Percentiles rank a stretch among this genome's conserved stretches.
These are phyloP conservation scores for Cicer yamashitae DNA, from an alignment of 306 rosid species.

Conservation along the genomic window DNA sequence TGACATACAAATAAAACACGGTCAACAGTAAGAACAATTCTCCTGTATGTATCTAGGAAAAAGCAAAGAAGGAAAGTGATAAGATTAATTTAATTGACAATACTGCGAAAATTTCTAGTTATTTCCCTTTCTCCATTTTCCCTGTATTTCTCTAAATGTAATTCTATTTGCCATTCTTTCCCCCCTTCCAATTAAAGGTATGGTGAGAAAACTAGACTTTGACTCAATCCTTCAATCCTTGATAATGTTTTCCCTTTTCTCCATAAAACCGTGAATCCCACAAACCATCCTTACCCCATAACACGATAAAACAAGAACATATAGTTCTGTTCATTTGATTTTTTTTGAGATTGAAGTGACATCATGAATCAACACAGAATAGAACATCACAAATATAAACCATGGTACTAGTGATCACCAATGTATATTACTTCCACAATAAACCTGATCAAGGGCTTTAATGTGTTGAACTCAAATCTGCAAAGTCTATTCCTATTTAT, in stretches of 20 bases:
- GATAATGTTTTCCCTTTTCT: background rate
- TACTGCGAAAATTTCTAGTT: background rate
- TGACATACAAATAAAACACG: slow-evolving; percentile 9
- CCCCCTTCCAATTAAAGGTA: background rate
- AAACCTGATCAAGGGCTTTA: slow-evolving; percentile 22
- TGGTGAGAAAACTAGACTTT: background rate
- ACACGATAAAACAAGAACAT: background rate
- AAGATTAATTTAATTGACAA: slow-evolving; percentile 6
- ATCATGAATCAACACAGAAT: background rate
- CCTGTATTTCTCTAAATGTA: slow-evolving; percentile 7
- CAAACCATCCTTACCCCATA: background rate
- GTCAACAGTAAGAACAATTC: slow-evolving; percentile 7
- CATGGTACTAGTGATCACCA: slow-evolving; percentile 1
- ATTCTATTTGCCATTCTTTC: background rate
- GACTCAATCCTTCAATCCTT: background rate
- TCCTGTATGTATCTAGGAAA: background rate
- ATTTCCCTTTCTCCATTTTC: slow-evolving; percentile 11
- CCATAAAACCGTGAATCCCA: slow-evolving; percentile 19
- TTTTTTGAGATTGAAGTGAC: background rate
- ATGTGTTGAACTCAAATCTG: background rate
- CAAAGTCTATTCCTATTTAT: background rate
- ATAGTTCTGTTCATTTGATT: background rate
- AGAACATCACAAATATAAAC: slow-evolving; percentile 7
- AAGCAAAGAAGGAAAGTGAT: slow-evolving; percentile 6
- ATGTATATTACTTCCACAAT: background rate